Evolutionary conservation across 345 rosid species (phyloP), one percentile per base, ranked within the genome.

Genomic region (Eucalyptus rudis): DNA sequence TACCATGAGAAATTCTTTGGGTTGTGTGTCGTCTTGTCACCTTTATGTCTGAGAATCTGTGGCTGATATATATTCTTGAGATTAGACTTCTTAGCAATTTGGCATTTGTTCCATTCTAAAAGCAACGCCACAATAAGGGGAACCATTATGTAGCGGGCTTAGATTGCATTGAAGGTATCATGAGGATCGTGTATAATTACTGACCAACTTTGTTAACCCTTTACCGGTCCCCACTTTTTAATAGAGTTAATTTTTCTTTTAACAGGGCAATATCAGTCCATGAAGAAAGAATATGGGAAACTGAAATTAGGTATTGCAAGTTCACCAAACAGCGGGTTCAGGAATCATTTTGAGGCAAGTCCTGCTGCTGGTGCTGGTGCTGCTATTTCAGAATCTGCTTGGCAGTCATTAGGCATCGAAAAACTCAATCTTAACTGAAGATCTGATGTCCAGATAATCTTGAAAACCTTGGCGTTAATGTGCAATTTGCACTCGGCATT

Each of bases 261-360:
- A 86, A 58, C 93, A 96, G 98, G 93, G 89, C 91, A 93, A 86
- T 91, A 94, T 85, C 95, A 90, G 92, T 85, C 92, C 87, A 92
- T 95, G 93, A 94, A 91, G 92, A 94, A 91, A 90, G 97, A 96
- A 94, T 94, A 91, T 36, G 95, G 92, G 90, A 93, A 92, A 86
- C 90, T 96, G 93, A 94, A 91, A 89, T 49, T 86, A 17, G 90
- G 91, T 89, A 51, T 92, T 76, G 92, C 92, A 43, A 79, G 76
- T 87, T 88, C 90, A 49, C 88, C 95, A 49, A 91, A 76, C 44
- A 76, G 83, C 89, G 80, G 88, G 87, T 68, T 81, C 31, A 92
- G 90, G 93, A 89, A 86, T 43, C 87, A 89, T 91, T 89, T 81
- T 83, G 93, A 90, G 89, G 89, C 94, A 51, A 88, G 66, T 90